Conservation (phyloP, 1,284 basidiomycete species). For the Ustilago lituana region DNA sequence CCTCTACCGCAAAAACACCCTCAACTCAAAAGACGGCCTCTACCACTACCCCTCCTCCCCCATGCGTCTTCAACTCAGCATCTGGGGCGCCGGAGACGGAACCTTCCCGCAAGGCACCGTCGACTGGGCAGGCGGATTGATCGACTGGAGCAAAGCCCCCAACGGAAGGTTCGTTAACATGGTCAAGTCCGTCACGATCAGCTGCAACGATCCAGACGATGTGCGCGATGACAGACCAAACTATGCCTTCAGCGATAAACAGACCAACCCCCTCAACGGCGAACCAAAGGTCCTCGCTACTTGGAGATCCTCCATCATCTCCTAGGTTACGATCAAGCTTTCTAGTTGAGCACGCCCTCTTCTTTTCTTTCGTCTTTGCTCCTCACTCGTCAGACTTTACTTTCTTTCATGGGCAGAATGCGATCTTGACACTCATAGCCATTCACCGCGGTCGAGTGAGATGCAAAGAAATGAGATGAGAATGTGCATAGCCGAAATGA, state of each 20-base stretch:
- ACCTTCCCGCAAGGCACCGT: slow-evolving; percentile 35
- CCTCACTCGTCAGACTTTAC: too few species aligned
- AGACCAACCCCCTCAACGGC: slow-evolving; percentile 24
- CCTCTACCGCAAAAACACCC: slow-evolving; percentile 37
- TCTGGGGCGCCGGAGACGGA: slow-evolving; percentile 53
- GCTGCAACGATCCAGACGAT: slow-evolving; percentile 36
- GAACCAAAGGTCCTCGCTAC: slow-evolving; percentile 33
- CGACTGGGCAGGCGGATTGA: slow-evolving; percentile 52
- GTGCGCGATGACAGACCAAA: slow-evolving; percentile 25
- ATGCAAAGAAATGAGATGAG: too few species aligned
- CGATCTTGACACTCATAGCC: too few species aligned
- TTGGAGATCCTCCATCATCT: slow-evolving; percentile 17
- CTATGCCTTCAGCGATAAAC: slow-evolving; percentile 31
- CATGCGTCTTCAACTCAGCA: slow-evolving; percentile 46
- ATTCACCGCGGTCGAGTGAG: too few species aligned
- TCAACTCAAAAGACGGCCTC: slow-evolving; percentile 22
- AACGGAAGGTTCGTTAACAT: slow-evolving; percentile 39
- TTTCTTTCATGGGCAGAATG: too few species aligned
- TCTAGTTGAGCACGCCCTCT: neutral
- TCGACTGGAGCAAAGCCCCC: slow-evolving; percentile 44
- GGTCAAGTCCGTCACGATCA: slow-evolving; percentile 36
- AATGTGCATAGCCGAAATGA: too few species aligned
- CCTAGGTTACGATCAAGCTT: slow-evolving; percentile 6
- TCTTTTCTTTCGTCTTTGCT: slow-evolving; percentile 7
- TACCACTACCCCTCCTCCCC: slow-evolving; percentile 52